phyloP scores from a whole-genome alignment of 2,329 filamentous ascomycete genomes.

The Cladophialophora carrionii region DNA sequence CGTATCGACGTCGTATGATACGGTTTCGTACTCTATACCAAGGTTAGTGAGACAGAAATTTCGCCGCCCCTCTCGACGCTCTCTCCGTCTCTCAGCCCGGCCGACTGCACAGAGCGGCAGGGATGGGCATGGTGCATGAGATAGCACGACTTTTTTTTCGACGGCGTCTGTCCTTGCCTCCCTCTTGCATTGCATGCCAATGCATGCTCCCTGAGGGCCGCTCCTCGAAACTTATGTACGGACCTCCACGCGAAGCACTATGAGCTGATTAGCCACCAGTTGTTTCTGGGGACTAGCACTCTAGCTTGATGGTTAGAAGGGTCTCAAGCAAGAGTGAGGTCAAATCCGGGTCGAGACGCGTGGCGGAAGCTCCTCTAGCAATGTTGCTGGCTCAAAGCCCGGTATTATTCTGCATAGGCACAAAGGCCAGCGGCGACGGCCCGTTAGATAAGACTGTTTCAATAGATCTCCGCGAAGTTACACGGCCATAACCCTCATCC shows the following conservation, averaged over 20 bases:
- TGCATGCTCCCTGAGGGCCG: slow-evolving; percentile 18
- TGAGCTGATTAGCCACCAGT: not conserved
- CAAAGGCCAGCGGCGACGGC: slow-evolving; percentile 11
- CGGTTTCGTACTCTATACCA: slow-evolving; percentile 1
- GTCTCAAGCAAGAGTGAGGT: not conserved
- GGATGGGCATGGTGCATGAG: slow-evolving; percentile 22
- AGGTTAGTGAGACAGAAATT: not conserved
- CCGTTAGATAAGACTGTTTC: slow-evolving; percentile 15
- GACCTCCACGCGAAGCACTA: not conserved
- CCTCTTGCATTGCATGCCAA: slow-evolving; percentile 17
- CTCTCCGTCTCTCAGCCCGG: not conserved
- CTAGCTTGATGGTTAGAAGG: not conserved
- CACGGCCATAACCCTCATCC: slow-evolving; percentile 4
- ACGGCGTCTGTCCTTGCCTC: slow-evolving; percentile 11
- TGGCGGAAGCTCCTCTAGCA: slow-evolving; percentile 1
- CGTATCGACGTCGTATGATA: slow-evolving; percentile 11
- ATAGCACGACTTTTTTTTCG: slow-evolving; percentile 3
- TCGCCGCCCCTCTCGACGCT: not conserved
- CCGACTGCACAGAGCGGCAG: not conserved
- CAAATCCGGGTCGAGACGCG: not conserved
- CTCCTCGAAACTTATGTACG: slow-evolving; percentile 13
- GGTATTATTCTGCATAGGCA: not conserved
- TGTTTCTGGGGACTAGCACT: not conserved
- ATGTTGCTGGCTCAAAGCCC: slow-evolving; percentile 1
- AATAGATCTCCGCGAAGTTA: slow-evolving; percentile 4